Evolutionary conservation across 1,139 yeast species (phyloP), one percentile per base, ranked within the genome.

Genomic region (Geotrichum candidum): DNA sequence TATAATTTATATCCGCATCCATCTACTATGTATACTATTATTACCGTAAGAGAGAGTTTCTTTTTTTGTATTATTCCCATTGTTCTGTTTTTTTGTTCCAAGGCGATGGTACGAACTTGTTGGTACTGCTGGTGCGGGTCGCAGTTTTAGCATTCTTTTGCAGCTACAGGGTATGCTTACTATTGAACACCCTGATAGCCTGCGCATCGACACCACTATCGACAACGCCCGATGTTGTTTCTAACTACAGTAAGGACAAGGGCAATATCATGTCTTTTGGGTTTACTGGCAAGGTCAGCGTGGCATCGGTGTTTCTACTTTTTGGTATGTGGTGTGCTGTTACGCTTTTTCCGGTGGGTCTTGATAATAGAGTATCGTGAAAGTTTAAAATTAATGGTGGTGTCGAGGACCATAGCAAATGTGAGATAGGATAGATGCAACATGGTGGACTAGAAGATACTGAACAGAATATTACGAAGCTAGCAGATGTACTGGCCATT

Each of bases 141-240:
- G 31, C 48, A 31, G 18, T n/a, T 25, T 25, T 4, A 11, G 23
- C 18, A 27, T 35, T 9, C 18, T 35, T 13, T 15, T 11, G 9
- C 15, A 5, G 4, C 54, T 56, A 56, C 15, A 62, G 57, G 23
- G 63, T 65, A 50, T 70, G 67, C 41, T 70, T 66, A 53, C 67
- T 63, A 59, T 73, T 73, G 53, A 73, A 67, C 18, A 69, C 74
- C 57, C 69, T 68, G 52, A 72, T 70, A 33, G 74, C 74, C 7
- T 74, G 63, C 23, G 67, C 67, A 58, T 72, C 75, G 61, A 72
- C 75, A 29, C 70, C 68, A 69, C 72, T 71, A 15, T 65, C 57
- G 11, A 66, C 68, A 56, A 66, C 66, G 11, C 68, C 70, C 41
- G 63, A 59, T n/a, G 69, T 71, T 31, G 68, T 67, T 23, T 70